Evolutionary conservation across 2,329 filamentous ascomycete species (phyloP), one percentile per base, ranked within the genome.

Genomic region (Immersiporthe knoxdaviesiana): DNA sequence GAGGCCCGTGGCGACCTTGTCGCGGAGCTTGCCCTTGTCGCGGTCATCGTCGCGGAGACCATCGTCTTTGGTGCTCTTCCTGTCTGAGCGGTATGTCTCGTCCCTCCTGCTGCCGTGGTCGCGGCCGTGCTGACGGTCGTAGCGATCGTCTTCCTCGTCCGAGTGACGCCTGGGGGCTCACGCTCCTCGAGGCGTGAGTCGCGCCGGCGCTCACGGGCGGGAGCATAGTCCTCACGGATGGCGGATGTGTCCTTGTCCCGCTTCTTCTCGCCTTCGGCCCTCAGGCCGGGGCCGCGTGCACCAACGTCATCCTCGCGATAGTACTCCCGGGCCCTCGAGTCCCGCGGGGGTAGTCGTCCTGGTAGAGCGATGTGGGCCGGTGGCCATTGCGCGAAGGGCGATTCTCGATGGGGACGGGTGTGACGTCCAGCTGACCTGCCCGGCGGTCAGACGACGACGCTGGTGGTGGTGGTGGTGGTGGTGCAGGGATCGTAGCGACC

Each of bases 311-410:
- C 83, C 64, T 87, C 84, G 27, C 80, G 81, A 72, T 83, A 85
- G 39, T 75, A 75, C 16, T 81, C 79, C 12, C 73, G 72, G 16
- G 86, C 82, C 8, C 77, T 77, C 8, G 78, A 79, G 24, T 84
- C 82, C 27, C 81, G 80, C 7, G 79, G 73, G 80, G 8, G 81
- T 77, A 21, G 80, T 79, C 76, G 54, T 89, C 87, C 71, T 87
- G 84, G 66, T 86, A 85, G 16, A 88, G 78, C 1, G 85, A 87
- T 3, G 86, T 80, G 60, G 82, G 85, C 11, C 84, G 81, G 37
- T 61, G 69, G 30, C 67, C 61, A n/a, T 76, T 72, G 39, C 81
- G 79, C 10, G 78, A 80, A 32, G 73, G 74, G 66, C 69, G 74
- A 60, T 77, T 72, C 61, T 80, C 75, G 68, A 77, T 74, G 3